Evolutionary conservation across 495 filamentous ascomycete species (phyloP).

Genomic region (Pyrenula massariospora): DNA sequence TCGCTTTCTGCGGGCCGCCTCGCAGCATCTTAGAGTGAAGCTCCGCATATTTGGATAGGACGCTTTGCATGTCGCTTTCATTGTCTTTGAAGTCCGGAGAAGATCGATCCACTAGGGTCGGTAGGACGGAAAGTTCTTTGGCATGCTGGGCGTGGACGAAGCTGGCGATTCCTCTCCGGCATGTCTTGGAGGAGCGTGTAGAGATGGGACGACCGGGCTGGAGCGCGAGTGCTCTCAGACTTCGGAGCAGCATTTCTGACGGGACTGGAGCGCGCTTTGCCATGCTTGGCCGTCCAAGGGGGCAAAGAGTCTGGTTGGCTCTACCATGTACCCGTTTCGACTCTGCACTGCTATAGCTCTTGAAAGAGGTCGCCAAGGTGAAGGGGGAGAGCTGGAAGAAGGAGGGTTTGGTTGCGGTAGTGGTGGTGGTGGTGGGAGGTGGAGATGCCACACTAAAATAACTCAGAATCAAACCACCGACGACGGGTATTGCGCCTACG

Average conservation of each 20-base stretch:
- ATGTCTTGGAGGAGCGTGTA: background rate
- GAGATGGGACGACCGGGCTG: constrained; percentile 1
- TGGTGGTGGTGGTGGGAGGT: too few relatives aligned
- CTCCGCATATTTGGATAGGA: constrained; percentile 49
- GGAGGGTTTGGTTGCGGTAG: too few relatives aligned
- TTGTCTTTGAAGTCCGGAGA: constrained; percentile 77
- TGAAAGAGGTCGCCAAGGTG: too few relatives aligned
- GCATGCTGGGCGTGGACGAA: constrained; percentile 60
- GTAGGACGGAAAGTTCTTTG: constrained; percentile 64
- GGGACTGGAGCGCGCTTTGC: background rate
- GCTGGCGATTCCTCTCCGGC: constrained; percentile 31
- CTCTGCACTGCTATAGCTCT: too few relatives aligned
- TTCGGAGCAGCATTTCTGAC: background rate
- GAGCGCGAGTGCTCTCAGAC: background rate
- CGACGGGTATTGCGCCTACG: too few relatives aligned
- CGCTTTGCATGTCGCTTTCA: constrained; percentile 60
- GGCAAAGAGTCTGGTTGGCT: too few relatives aligned
- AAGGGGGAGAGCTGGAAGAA: too few relatives aligned
- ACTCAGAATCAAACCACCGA: too few relatives aligned
- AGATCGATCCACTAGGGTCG: constrained; percentile 61
- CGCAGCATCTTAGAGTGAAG: constrained; percentile 60
- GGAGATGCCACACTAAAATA: too few relatives aligned
- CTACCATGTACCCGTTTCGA: too few relatives aligned
- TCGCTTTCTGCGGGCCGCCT: constrained; percentile 73
- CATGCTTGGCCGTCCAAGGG: too few relatives aligned